These are phyloP conservation scores for Komagataella ulmi DNA, from an alignment of 805 yeast species.

Conservation along the genomic window DNA sequence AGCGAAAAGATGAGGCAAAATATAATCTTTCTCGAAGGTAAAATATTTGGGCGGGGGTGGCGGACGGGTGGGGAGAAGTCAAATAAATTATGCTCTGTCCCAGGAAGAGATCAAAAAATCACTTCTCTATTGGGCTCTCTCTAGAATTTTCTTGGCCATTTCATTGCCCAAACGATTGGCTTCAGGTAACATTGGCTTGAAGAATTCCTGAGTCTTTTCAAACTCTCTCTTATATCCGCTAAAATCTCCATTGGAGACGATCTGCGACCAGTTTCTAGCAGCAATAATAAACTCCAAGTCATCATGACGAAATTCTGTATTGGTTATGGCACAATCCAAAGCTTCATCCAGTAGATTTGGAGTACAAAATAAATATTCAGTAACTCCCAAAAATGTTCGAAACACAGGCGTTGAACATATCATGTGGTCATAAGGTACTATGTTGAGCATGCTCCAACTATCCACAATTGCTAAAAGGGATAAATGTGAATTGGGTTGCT, in stretches of 20 bases:
- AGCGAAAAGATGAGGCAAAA: background rate
- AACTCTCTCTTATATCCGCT: conserved; percentile 59
- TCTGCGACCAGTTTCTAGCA: conserved; percentile 78
- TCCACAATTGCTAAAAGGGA: conserved; percentile 86
- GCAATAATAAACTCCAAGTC: conserved; percentile 89
- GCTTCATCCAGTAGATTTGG: conserved; percentile 76
- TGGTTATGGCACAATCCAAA: conserved; percentile 54
- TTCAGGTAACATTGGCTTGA: conserved; percentile 76
- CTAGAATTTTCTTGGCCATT: conserved; percentile 72
- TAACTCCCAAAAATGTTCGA: conserved; percentile 85
- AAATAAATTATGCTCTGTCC: background rate
- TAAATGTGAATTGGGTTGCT: conserved; percentile 78
- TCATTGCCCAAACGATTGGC: conserved; percentile 86
- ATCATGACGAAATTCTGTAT: conserved; percentile 66
- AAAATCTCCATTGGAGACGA: conserved; percentile 66
- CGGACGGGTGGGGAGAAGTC: background rate
- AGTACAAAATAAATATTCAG: conserved; percentile 81
- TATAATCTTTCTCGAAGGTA: conserved; percentile 5
- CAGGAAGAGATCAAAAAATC: background rate
- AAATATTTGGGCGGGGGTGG: background rate
- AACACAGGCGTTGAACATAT: conserved; percentile 91
- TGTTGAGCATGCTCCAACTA: conserved; percentile 76
- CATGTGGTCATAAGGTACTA: conserved; percentile 92
- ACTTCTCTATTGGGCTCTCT: conserved; percentile 10
- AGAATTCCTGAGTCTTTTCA: conserved; percentile 71